Evolutionary conservation across 2,329 filamentous ascomycete species (phyloP), one percentile per base, ranked within the genome.

Genomic region (Metarhizium rileyi): DNA sequence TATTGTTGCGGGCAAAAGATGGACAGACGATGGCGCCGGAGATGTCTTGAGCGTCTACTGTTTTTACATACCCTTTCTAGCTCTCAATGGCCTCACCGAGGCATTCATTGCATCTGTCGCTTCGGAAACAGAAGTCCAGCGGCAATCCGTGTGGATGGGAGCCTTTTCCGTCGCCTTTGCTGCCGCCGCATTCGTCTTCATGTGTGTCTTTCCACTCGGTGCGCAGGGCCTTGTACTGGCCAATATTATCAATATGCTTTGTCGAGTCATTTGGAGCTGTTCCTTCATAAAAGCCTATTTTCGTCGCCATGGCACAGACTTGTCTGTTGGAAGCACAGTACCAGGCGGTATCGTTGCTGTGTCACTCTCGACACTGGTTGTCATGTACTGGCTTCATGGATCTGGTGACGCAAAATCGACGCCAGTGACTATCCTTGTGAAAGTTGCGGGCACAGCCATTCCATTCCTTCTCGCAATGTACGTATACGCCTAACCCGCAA

Each of bases 61-160:
- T 70, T 90, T 89, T 66, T 97, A 95, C 69, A 87, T 98, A 52
- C 93, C 93, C 0, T 81, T 97, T 25, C 77, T 97, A 4, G 93
- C 91, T 3, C 71, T 95, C 59, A 98, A 98, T 61, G 93, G 93
- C 47, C 80, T 97, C 22, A 81, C 86, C 2, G 93, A 98, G 68
- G 88, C 90, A 0, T 97, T 98, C 59, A 90, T 97, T 16, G 84
- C 90, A 1, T 89, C 88, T 2, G 87, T 94, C 1, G 90, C 91
- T 1, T 84, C 79, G 0, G 78, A 88, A 54, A 67, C 75, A 4
- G 78, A 97, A 56, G 78, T 98, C 3, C 81, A 88, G 54, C 67
- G 64, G 4, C 93, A 98, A 65, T 88, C 86, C 1, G 64, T 81
- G 4, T 93, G 84, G 82, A 97, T 98, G 91, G 77, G 79, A 4